These are phyloP conservation scores for Arthrobotrys conoides DNA, from an alignment of 2,329 filamentous ascomycete species.

Conservation along the genomic window DNA sequence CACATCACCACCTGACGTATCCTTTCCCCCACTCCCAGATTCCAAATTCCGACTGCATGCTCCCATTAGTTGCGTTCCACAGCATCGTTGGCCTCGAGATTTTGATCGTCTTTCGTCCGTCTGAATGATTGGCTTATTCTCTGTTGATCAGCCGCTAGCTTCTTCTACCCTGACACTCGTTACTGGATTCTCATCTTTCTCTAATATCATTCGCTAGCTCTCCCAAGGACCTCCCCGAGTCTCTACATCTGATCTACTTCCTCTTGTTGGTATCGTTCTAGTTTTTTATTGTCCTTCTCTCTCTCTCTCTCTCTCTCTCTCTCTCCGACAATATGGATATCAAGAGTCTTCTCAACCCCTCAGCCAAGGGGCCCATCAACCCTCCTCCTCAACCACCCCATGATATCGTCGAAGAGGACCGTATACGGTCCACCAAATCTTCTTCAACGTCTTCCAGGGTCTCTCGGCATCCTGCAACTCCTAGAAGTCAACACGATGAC, in stretches of 20 bases:
- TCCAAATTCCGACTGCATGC: constrained; percentile 28
- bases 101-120: constrained; percentile 44
- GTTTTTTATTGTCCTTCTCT: no score
- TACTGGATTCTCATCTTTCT: constrained; percentile 51
- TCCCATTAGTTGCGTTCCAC: constrained; percentile 39
- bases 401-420: constrained; percentile 39
- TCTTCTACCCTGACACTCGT: constrained; percentile 48
- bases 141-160: constrained; percentile 59
- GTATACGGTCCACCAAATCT: constrained; percentile 45
- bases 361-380: constrained; percentile 33
- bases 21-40: constrained; percentile 9
- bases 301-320: constrained; percentile 7
- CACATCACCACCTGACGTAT: constrained; percentile 26
- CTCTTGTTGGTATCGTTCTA: constrained; percentile 11
- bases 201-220: constrained; percentile 44
- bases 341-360: constrained; percentile 57
- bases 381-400: constrained; percentile 9
- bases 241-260: constrained; percentile 36
- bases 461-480: constrained; percentile 42
- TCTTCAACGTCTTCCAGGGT: constrained; percentile 55
- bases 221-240: constrained; percentile 17
- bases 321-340: constrained; percentile 51
- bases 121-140: constrained; percentile 60
- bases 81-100: constrained; percentile 39
- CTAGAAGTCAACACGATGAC: constrained; percentile 38